Conservation (phyloP, 1,284 basidiomycete genomes). For the Ceratobasidium sp. region DNA sequence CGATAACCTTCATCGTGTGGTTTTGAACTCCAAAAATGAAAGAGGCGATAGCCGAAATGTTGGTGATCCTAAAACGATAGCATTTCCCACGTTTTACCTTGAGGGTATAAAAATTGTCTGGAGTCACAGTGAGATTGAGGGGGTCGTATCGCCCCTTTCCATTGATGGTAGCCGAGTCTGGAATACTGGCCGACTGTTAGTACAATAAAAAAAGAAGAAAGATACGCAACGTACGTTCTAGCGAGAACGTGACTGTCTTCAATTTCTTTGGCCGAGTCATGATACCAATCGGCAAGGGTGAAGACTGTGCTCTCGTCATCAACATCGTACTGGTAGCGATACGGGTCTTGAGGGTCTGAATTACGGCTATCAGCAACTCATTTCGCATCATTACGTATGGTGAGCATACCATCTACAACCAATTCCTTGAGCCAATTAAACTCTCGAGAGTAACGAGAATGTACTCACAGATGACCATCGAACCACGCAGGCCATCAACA, state of each 20-base stretch:
- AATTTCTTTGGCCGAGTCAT: neutral
- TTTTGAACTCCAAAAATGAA: conserved; percentile 57
- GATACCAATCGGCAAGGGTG: conserved; percentile 56
- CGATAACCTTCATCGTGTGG: conserved; percentile 62
- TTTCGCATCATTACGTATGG: no score
- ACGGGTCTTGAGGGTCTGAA: conserved; percentile 53
- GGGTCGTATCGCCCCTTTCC: conserved; percentile 43
- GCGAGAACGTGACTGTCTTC: neutral
- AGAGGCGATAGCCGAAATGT: conserved; percentile 52
- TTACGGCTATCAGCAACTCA: no score
- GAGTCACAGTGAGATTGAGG: conserved; percentile 6
- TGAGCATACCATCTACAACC: neutral
- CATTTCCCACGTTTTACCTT: conserved; percentile 57
- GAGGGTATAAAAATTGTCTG: conserved; percentile 18
- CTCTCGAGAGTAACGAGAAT: neutral
- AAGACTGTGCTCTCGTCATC: conserved; percentile 58
- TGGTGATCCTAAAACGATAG: conserved; percentile 64
- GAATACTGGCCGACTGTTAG: conserved; percentile 42
- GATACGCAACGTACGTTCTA: neutral
- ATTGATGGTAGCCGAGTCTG: conserved; percentile 51
- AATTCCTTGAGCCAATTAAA: neutral
- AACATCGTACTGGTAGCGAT: conserved; percentile 52
- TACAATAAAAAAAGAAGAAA: conserved; percentile 41
- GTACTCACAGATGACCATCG: conserved; percentile 48
- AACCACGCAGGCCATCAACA: conserved; percentile 54